Evolutionary conservation across 305 asterid genomes (phyloP), one percentile per base, ranked within the genome.

Genomic region (Rubia occidens): DNA sequence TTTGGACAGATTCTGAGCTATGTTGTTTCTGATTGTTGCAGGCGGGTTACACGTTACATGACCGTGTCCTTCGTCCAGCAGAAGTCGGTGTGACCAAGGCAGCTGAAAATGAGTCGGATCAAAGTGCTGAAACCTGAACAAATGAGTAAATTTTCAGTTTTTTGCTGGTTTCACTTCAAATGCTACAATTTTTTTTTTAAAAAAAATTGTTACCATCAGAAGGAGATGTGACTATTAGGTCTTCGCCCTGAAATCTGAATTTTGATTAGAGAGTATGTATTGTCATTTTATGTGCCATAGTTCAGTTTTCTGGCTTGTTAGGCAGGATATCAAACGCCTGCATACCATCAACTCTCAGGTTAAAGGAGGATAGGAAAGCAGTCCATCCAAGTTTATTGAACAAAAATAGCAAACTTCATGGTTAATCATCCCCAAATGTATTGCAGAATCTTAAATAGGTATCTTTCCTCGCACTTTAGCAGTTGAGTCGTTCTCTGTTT

Each of bases 21-120:
- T 49, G 60, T 53, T 67, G 6, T 32, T 47, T 47, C 1, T 42
- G n/a, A 53, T 47, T 35, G n/a, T 14, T 73, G 74, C 86, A 91
- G 97, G 81, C 85, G 2, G 96, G 97, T 60, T 91, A 91, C 85
- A 78, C 71, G 73, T 76, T 89, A 77, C 94, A 91, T 69, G 94
- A 89, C 66, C 87, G 96, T 71, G 79, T 89, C 60, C 78, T 91
- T 43, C 81, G 97, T 71, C 96, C 97, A 43, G 97, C 97, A 21
- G 97, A 91, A 78, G 96, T 91, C 64, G 96, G 95, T 40, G 96
- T 87, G 66, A 84, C 90, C 5, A 81, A 67, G 26, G 81, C 82
- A 8, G 78, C 69, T 17, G 81, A 82, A 72, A 70, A 66, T 13
- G 72, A 78, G 66, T 75, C 86, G 11, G 85, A 77, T 8, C 26